phyloP scores from a whole-genome alignment of 2,329 filamentous ascomycete genomes.

The Neocatenulostroma microsporum region DNA sequence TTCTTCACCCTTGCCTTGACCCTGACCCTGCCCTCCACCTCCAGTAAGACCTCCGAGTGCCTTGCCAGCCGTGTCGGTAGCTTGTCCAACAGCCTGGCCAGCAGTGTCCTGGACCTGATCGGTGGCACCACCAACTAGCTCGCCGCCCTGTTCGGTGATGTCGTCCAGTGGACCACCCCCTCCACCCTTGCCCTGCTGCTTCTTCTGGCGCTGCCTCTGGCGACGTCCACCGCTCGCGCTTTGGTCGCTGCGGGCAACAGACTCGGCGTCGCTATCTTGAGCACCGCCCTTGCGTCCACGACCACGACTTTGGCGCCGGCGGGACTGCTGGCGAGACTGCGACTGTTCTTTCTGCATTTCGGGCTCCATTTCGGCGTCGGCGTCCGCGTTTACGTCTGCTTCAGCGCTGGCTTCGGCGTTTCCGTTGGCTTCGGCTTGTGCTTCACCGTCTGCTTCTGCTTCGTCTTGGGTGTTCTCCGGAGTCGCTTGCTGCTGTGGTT shows the following conservation, averaged over 20 bases:
- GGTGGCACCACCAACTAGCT: conserved; percentile 45
- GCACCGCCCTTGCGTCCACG: conserved; percentile 37
- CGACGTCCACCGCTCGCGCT: conserved; percentile 48
- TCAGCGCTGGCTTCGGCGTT: conserved; percentile 29
- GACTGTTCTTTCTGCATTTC: conserved; percentile 20
- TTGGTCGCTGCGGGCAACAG: conserved; percentile 47
- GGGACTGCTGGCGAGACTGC: conserved; percentile 35
- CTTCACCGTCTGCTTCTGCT: conserved; percentile 22
- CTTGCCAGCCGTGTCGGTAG: conserved; percentile 38
- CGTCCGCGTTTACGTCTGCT: conserved; percentile 35
- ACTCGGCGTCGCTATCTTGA: conserved; percentile 46
- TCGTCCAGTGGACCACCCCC: conserved; percentile 46
- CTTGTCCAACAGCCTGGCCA: conserved; percentile 37
- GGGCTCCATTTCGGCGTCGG: conserved; percentile 35
- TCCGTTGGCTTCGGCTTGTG: conserved; percentile 26
- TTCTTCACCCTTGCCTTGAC: conserved; percentile 26
- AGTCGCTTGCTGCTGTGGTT: conserved; percentile 39
- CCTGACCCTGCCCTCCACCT: conserved; percentile 25
- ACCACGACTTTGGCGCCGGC: conserved; percentile 44
- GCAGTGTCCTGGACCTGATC: conserved; percentile 52
- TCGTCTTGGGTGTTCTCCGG: too few relatives aligned
- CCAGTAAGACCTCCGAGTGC: conserved; percentile 43
- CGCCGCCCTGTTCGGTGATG: conserved; percentile 50
- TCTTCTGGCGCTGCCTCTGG: conserved; percentile 47
- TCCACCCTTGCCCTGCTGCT: conserved; percentile 38